These are phyloP conservation scores for Adansonia madagascariensis DNA, from an alignment of 441 rosid species.

Conservation along the genomic window DNA sequence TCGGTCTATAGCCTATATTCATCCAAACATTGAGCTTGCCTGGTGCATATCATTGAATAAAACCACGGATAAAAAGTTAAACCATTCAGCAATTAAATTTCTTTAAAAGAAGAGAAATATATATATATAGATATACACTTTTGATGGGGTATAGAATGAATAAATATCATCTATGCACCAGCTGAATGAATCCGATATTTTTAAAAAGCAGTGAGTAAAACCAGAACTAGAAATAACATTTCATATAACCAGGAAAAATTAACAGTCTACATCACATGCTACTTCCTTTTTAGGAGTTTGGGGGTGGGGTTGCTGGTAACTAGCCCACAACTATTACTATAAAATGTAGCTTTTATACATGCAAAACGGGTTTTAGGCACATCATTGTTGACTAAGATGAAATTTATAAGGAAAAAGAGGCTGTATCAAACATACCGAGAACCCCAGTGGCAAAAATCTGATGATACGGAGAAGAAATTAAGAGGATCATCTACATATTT, in stretches of 20 bases:
- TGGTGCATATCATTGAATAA: not conserved
- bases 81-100: not conserved
- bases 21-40: constrained; percentile 13
- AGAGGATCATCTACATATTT: constrained; percentile 83
- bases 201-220: not conserved
- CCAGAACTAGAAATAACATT: not conserved
- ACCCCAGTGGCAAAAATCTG: constrained; percentile 99
- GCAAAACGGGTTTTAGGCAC: no score
- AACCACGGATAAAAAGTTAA: not conserved
- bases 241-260: not conserved
- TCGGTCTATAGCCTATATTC: not conserved
- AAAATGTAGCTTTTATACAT: not conserved
- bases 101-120: not conserved
- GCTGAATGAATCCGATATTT: not conserved
- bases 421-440: constrained; percentile 57
- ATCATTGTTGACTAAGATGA: constrained; percentile 1
- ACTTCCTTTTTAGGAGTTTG: not conserved
- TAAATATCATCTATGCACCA: not conserved
- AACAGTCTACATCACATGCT: not conserved
- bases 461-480: constrained; percentile 91
- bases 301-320: not conserved
- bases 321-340: not conserved
- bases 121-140: no score
- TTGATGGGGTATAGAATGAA: not conserved
- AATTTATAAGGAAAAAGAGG: not conserved